Evolutionary conservation across 805 yeast genomes (phyloP), one percentile per base, ranked within the genome.

Genomic region (Nakazawaea siamensis): DNA sequence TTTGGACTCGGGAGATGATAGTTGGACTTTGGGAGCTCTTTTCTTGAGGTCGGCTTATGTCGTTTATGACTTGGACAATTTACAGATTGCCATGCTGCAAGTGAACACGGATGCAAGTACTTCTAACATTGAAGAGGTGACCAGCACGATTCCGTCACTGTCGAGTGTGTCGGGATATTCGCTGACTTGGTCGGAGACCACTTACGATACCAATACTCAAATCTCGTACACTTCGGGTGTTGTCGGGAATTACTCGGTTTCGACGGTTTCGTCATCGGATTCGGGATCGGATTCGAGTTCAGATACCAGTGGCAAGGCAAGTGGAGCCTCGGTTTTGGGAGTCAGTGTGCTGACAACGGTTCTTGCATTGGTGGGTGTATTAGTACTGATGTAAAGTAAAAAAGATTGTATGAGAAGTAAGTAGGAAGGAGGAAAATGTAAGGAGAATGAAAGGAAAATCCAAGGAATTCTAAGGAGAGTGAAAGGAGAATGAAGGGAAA

Each of bases 31-130:
- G 13, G 82, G 82, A 32, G 79, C 73, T 48, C 55, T 68, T 4
- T 69, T 76, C 51, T 48, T 76, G 38, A 58, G 69, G 40, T 51
- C 65, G 19, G 72, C 70, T 1, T 75, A 75, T 44, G 61, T 67
- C 26, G 79, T 73, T 30, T 76, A 63, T 39, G 79, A 76, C 50
- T 48, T 75, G 31, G 76, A 67, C 23, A 54, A 58, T 27, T 46
- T 54, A 18, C 60, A 62, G 35, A 45, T 71, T 17, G 65, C 66
- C 1, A 25, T 72, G 11, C 77, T 76, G 4, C 71, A 65, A 41
- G 76, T 66, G 2, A 58, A 53, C 29, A 52, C 44, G 31, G 44
- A 49, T 20, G 14, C 11, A 4, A 29, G 37, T 21, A 27, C 38
- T 19, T 45, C 66, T 5, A 53, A 71, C 37, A 63, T 76, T 29